Base-by-base conservation (phyloP, 2,329 filamentous ascomycete species). In the Sarocladium brachiariae region DNA sequence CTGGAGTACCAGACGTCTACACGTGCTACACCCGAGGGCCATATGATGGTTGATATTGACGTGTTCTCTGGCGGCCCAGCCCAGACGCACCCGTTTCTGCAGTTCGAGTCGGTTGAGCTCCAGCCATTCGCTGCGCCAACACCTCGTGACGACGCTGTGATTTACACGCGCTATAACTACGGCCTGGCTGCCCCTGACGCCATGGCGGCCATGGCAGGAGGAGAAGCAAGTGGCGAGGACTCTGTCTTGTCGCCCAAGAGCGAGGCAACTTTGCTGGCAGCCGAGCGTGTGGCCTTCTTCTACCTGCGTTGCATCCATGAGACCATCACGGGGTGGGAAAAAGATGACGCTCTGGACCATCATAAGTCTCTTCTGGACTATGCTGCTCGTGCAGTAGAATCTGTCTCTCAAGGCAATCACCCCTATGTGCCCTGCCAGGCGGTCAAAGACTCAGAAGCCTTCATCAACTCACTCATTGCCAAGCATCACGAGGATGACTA, bases 241-340 rank as follows among this genome's bases (percentile, higher is more conserved):
- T 51, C 18, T 49, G 24, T 41, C 11, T 3, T 30, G 7, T 18
- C 24, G n/a, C n/a, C 21, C 56, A 61, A 37, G 11, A 39, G 3
- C 56, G 58, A 4, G 21, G 59, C 25, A 50, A 14, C 33, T 45
- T 1, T 46, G 27, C 27, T 27, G 2, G 50, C 48, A 2, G 56
- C 54, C 18, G 60, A 63, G 41, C 55, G 60, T 2, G 34, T 63
- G 5, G 54, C 53, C 2, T 57, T 56, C 24, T 60, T 52, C 51
- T 65, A 62, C 37, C 19, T 62, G 2, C 52, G 53, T 2, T 53
- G 56, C 9, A 56, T 53, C 57, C 50, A 54, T 13, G 18, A 52
- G 2, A 54, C 57, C 13, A 46, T 63, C 4, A 53, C 52, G 2
- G 53, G 54, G 4, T 53, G 58, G 2, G 57, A 63, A 2, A 58